Base-by-base conservation (phyloP, 2,329 filamentous ascomycete genomes). In the Pseudonectria buxi region DNA sequence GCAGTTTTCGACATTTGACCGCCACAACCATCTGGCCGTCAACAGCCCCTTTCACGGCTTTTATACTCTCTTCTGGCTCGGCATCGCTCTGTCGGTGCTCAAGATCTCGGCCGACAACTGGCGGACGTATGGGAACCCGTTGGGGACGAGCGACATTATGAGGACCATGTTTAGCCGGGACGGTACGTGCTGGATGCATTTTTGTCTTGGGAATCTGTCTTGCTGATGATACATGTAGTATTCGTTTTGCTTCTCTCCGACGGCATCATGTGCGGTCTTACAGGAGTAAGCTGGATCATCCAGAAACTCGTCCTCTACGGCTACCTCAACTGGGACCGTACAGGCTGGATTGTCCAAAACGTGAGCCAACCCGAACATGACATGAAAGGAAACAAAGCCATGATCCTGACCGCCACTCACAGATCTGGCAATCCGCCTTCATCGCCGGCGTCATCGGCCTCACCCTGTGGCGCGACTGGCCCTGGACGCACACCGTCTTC, bases 401-500 rank as follows among this genome's bases (percentile, higher is more conserved):
- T n/a, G n/a, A n/a, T n/a, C 30, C 12, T 14, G 9, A 5, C 10
- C 16, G 24, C 4, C 10, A 7, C 12, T 14, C n/a, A 13, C 32
- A 77, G 73, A 44, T 82, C 2, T 89, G 83, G 83, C 81, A 90
- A 61, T 64, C 68, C 0, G 43, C 67, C 11, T 88, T 81, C 48
- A 70, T 87, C 10, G 69, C 64, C 4, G 67, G 67, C 7, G 72
- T 82, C 4, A 64, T 88, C 5, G 74, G 71, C 33, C 76, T 83
- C 64, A 81, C 83, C 0, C 70, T 83, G 32, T 71, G 78, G 51
- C 72, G 83, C 4, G 76, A 86, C 33, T 90, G 84, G 85, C 81
- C 83, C 2, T 89, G 85, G 85, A 86, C 84, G 11, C 84, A 87
- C 51, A 86, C 82, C 2, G 80, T 87, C 13, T 87, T 84, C 56